A percentile compares a stretch with the other conserved stretches of the same genome.
phyloP scores from a whole-genome alignment of 1,284 basidiomycete genomes.

The Porodaedalea pini region DNA sequence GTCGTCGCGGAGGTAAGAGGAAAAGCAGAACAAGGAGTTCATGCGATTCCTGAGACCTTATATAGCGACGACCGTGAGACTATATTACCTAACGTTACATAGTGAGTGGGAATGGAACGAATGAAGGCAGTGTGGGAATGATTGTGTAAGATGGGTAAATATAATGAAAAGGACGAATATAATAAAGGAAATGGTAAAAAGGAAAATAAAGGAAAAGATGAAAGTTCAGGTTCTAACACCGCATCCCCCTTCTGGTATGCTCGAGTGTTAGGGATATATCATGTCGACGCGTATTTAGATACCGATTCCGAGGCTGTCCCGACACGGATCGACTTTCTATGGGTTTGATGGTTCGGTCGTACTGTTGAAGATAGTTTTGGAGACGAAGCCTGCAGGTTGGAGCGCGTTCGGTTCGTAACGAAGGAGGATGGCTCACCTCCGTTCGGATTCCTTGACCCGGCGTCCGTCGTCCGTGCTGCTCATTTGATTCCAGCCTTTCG shows the following conservation, averaged over 20 bases:
- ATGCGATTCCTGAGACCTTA: too few relatives aligned
- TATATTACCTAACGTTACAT: too few relatives aligned
- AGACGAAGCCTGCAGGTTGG: neutral
- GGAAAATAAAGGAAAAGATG: too few relatives aligned
- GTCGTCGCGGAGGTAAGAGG: too few relatives aligned
- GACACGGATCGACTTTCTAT: slow-evolving; percentile 13
- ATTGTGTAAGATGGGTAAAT: too few relatives aligned
- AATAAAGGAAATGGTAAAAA: too few relatives aligned
- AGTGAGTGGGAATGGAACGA: too few relatives aligned
- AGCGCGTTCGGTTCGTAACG: slow-evolving; percentile 18
- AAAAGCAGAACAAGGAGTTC: too few relatives aligned
- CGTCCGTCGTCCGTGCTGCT: slow-evolving; percentile 12
- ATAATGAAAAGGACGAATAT: too few relatives aligned
- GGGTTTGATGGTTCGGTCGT: slow-evolving; percentile 19
- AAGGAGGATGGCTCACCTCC: slow-evolving; percentile 3
- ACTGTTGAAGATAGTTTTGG: neutral
- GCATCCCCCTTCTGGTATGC: slow-evolving; percentile 32
- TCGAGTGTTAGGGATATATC: slow-evolving; percentile 27
- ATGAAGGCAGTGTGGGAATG: too few relatives aligned
- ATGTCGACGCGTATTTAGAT: slow-evolving; percentile 10
- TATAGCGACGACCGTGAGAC: too few relatives aligned
- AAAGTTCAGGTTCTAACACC: too few relatives aligned
- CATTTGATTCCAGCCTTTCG: slow-evolving; percentile 23
- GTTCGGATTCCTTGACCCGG: slow-evolving; percentile 23
- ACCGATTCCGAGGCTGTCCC: neutral